phyloP scores from a whole-genome alignment of 202 grass and related monocot species.

The Tripidium arundinaceum region DNA sequence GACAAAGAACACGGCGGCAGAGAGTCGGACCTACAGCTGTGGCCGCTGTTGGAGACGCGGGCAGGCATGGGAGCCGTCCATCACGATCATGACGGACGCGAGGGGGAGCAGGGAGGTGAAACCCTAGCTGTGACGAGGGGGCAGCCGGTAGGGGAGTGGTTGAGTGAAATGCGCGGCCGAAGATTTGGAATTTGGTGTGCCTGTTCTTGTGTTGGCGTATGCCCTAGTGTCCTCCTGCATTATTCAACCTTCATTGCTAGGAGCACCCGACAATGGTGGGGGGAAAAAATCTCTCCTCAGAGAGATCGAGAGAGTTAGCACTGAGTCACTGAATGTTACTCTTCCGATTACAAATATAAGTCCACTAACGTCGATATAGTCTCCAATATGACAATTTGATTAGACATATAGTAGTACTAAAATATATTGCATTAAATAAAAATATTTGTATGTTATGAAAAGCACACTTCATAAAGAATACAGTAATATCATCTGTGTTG shows the following conservation, averaged over 20 bases:
- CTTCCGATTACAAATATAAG: not conserved
- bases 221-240: constrained; percentile 15
- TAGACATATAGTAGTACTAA: not conserved
- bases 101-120: constrained; percentile 20
- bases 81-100: constrained; percentile 20
- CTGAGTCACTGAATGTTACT: constrained; percentile 16
- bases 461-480: not conserved
- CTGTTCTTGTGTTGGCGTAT: constrained; percentile 19
- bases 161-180: constrained; percentile 62
- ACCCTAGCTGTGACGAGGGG: constrained; percentile 51
- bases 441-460: not conserved
- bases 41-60: constrained; percentile 28
- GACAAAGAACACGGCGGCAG: constrained; percentile 53
- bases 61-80: constrained; percentile 27
- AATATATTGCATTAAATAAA: not conserved
- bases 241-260: constrained; percentile 35
- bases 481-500: not conserved
- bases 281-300: no score
- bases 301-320: not conserved
- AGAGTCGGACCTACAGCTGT: constrained; percentile 58
- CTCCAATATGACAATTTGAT: not conserved
- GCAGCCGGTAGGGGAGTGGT: constrained; percentile 46
- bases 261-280: not conserved
- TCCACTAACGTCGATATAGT: not conserved
- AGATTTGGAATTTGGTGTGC: constrained; percentile 51